Evolutionary conservation across 495 filamentous ascomycete species (phyloP).

Genomic region (Penicillium goetzii): DNA sequence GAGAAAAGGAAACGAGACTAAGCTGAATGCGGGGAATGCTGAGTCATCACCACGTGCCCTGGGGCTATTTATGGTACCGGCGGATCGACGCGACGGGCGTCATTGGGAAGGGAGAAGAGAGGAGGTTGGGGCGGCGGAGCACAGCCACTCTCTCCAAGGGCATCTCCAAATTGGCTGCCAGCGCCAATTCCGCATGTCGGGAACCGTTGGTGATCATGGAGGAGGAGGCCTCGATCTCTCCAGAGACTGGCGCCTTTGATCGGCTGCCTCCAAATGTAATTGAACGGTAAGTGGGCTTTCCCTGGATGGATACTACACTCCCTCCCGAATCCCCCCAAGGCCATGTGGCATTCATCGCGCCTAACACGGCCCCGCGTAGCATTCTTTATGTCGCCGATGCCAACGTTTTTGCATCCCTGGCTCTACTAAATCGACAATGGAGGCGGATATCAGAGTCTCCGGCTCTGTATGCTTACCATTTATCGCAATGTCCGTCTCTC

Average conservation of each 20-base stretch:
- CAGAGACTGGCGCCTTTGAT: conserved; percentile 22
- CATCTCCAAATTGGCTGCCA: conserved; percentile 22
- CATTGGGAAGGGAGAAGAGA: conserved; percentile 8
- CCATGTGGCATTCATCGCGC: conserved; percentile 22
- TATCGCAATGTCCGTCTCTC: conserved; percentile 71
- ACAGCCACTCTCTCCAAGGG: conserved; percentile 29
- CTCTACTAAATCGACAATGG: conserved; percentile 82
- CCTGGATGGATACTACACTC: background rate
- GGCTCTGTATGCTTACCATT: conserved; percentile 75
- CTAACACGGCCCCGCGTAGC: conserved; percentile 47
- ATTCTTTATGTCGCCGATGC: conserved; percentile 76
- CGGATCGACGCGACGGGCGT: conserved; percentile 25
- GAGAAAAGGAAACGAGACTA: conserved; percentile 11
- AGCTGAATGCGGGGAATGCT: conserved; percentile 23
- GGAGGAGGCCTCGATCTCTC: conserved; percentile 28
- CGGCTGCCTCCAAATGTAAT: conserved; percentile 35
- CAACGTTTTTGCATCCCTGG: conserved; percentile 79
- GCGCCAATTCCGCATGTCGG: conserved; percentile 28
- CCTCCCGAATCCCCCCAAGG: background rate
- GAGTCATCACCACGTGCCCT: conserved; percentile 25
- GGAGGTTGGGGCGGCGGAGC: conserved; percentile 29
- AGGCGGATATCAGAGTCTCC: conserved; percentile 70
- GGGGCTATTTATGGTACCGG: conserved; percentile 21
- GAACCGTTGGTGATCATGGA: conserved; percentile 33
- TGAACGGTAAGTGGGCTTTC: conserved; percentile 30